Conservation (phyloP, 192 early-diverging fungal genomes). For the Rhizophagus prolifer region DNA sequence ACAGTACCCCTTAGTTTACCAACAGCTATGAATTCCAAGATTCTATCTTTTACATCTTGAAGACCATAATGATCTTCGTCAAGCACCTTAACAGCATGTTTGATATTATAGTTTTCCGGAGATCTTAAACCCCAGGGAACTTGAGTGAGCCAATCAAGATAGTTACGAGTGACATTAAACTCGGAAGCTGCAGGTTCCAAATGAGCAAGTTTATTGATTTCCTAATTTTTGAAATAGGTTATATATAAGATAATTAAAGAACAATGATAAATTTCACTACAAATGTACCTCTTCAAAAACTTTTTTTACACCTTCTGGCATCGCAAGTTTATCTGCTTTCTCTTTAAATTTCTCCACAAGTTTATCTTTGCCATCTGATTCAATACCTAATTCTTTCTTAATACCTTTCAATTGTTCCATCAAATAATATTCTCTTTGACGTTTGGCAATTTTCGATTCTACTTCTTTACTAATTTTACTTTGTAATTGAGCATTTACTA, state of each 20-base stretch:
- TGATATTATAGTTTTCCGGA: slow-evolving; percentile 90
- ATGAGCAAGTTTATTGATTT: slow-evolving; percentile 89
- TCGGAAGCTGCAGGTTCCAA: slow-evolving; percentile 95
- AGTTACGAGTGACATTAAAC: slow-evolving; percentile 98
- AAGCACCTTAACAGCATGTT: slow-evolving; percentile 81
- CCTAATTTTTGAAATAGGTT: slow-evolving; percentile 43
- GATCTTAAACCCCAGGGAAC: slow-evolving; percentile 94
- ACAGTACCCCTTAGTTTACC: slow-evolving; percentile 93
- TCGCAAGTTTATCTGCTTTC: slow-evolving; percentile 76
- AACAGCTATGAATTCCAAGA: slow-evolving; percentile 98
- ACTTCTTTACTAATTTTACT: slow-evolving; percentile 98
- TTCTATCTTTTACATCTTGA: slow-evolving; percentile 98
- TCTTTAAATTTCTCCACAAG: slow-evolving; percentile 92
- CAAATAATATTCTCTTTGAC: slow-evolving; percentile 98
- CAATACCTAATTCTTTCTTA: slow-evolving; percentile 97
- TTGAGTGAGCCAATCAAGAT: slow-evolving; percentile 97
- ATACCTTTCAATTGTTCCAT: slow-evolving; percentile 99
- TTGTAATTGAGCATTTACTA: slow-evolving; percentile 96
- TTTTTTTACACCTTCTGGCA: slow-evolving; percentile 89
- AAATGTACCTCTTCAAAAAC: slow-evolving; percentile 86
- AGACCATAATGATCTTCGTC: slow-evolving; percentile 99
- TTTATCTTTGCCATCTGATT: slow-evolving; percentile 98
- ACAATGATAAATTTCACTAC: neutral
- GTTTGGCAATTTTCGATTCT: slow-evolving; percentile 94
- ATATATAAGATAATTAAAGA: neutral